Percentiles rank a stretch among this genome's conserved stretches.
phyloP scores from a whole-genome alignment of 2,329 filamentous ascomycete species.

The Arthrobotrys iridis region DNA sequence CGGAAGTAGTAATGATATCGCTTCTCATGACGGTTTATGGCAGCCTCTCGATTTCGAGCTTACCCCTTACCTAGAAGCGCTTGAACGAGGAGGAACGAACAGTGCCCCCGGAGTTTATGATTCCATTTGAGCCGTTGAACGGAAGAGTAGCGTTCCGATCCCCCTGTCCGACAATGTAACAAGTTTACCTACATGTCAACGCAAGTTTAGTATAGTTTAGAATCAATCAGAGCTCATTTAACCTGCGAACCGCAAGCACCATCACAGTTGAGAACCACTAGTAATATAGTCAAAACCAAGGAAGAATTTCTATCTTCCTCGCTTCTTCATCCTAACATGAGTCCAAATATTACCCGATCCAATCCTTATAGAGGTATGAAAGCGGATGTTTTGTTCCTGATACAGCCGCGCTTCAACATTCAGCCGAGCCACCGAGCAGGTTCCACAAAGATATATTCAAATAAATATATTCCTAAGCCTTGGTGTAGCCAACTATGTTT shows the following conservation, averaged over 20 bases:
- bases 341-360: not conserved
- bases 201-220: too few relatives aligned
- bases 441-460: not conserved
- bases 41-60: not conserved
- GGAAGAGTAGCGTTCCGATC: conserved; percentile 8
- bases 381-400: not conserved
- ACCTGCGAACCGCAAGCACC: too few relatives aligned
- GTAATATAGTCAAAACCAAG: too few relatives aligned
- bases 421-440: not conserved
- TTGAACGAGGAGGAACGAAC: not conserved
- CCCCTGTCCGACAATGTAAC: not conserved
- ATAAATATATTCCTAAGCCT: not conserved
- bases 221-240: too few relatives aligned
- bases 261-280: too few relatives aligned
- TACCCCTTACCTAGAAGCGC: not conserved
- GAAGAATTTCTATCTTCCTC: too few relatives aligned
- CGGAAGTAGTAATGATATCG: conserved; percentile 27
- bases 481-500: not conserved
- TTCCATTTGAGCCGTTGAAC: not conserved
- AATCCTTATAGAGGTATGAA: not conserved
- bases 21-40: not conserved
- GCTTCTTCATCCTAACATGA: too few relatives aligned
- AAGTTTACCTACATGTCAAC: too few relatives aligned
- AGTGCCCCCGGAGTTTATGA: not conserved
- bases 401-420: not conserved